phyloP scores from a whole-genome alignment of 257 asterid genomes.

The Mitragyna speciosa region DNA sequence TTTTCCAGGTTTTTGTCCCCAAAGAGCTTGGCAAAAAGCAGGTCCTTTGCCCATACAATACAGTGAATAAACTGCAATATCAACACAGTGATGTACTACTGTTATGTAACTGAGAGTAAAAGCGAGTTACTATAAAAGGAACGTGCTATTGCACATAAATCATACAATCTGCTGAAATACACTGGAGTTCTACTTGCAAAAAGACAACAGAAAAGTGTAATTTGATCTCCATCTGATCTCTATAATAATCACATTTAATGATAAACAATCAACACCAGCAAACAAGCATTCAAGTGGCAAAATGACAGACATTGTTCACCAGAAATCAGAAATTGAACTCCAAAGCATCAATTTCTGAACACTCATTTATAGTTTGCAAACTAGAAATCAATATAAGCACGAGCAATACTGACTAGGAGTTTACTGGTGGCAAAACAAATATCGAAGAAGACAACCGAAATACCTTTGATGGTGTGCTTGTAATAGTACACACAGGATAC shows the following conservation, averaged over 20 bases:
- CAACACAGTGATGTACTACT: constrained; percentile 20
- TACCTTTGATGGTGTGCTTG: constrained; percentile 99
- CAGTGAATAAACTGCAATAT: constrained; percentile 92
- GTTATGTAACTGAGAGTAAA: neutral
- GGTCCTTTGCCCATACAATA: constrained; percentile 98
- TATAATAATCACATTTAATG: neutral
- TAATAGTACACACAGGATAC: constrained; percentile 96
- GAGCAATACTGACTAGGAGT: neutral
- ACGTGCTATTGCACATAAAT: neutral
- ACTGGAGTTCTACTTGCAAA: neutral
- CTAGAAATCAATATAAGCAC: neutral
- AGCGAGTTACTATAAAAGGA: neutral
- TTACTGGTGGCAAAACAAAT: neutral
- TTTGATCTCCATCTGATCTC: neutral
- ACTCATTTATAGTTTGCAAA: neutral
- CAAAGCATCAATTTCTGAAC: neutral
- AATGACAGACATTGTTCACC: neutral
- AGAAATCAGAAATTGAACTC: neutral
- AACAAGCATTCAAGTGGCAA: neutral
- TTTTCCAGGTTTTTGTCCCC: constrained; percentile 93
- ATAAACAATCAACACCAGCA: neutral
- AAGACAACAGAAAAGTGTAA: neutral
- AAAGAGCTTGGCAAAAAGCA: constrained; percentile 88
- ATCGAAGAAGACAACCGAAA: neutral
- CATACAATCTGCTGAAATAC: neutral